phyloP scores from a whole-genome alignment of 257 asterid genomes.

The Petunia axillaris region DNA sequence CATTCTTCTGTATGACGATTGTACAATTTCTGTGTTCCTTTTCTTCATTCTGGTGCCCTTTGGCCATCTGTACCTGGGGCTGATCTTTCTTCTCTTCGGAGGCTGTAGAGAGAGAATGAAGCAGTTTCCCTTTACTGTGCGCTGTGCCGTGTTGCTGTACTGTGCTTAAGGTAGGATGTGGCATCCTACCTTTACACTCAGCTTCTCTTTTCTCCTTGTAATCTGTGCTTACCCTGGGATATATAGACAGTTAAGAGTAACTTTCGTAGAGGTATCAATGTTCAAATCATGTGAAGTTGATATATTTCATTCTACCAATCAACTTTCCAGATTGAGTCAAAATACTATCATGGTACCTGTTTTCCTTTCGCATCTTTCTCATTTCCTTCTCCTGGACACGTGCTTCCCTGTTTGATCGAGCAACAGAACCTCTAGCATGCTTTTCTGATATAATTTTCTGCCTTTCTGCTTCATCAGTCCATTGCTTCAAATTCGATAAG shows the following conservation, averaged over 20 bases:
- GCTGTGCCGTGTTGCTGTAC: conserved; percentile 30
- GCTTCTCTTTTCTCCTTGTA: neutral
- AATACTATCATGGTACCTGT: conserved; percentile 44
- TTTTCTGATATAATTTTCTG: conserved; percentile 63
- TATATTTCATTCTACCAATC: neutral
- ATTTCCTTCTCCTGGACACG: conserved; percentile 59
- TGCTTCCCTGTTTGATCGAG: conserved; percentile 67
- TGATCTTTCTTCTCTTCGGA: conserved; percentile 28
- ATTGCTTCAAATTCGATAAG: conserved; percentile 45
- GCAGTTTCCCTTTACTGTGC: conserved; percentile 20
- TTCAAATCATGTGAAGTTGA: conserved; percentile 18
- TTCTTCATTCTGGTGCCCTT: neutral
- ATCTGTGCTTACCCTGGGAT: conserved; percentile 15
- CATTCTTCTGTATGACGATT: conserved; percentile 10
- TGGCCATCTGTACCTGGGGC: conserved; percentile 29
- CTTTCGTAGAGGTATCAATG: neutral
- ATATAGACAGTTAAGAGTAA: neutral
- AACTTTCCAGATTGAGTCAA: neutral
- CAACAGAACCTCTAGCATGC: conserved; percentile 81
- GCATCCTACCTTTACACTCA: neutral
- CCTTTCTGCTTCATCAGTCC: conserved; percentile 81
- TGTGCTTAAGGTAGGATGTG: neutral
- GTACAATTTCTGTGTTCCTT: conserved; percentile 11
- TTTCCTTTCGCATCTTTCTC: conserved; percentile 43
- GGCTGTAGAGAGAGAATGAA: conserved; percentile 27